These are phyloP conservation scores for Zalaria sp. DNA, from an alignment of 2,329 filamentous ascomycete genomes.

Conservation along the genomic window DNA sequence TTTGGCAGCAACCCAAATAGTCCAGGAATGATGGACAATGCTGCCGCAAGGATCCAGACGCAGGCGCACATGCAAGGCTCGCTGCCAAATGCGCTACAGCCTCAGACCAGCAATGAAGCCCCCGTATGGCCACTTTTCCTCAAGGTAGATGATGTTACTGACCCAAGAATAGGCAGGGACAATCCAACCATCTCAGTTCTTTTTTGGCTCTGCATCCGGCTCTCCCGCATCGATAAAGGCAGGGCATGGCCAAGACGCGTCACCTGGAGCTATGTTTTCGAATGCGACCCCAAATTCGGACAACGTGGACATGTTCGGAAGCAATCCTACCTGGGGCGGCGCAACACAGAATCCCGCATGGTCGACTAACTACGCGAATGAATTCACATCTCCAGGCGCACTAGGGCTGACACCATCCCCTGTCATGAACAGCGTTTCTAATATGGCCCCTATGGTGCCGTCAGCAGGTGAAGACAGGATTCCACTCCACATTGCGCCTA, in stretches of 20 bases:
- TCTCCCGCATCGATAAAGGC: conserved; percentile 8
- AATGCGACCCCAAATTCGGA: conserved; percentile 19
- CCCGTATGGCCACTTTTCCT: not conserved
- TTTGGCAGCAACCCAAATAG: conserved; percentile 47
- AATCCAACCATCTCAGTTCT: conserved; percentile 8
- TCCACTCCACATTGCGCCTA: conserved; percentile 20
- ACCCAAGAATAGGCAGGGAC: conserved; percentile 5
- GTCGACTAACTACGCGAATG: conserved; percentile 15
- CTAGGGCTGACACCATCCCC: conserved; percentile 21
- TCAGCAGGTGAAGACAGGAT: conserved; percentile 13
- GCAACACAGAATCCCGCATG: conserved; percentile 17
- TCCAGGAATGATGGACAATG: conserved; percentile 19
- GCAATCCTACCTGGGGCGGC: conserved; percentile 13
- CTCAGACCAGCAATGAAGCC: not conserved
- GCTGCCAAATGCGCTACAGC: conserved; percentile 1
- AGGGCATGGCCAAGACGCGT: conserved; percentile 9
- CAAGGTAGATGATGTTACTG: too few relatives aligned
- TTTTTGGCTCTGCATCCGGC: conserved; percentile 7
- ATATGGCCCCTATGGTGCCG: conserved; percentile 5
- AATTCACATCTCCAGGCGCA: conserved; percentile 17
- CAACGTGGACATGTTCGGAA: conserved; percentile 17
- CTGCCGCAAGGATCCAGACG: conserved; percentile 7
- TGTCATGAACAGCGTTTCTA: conserved; percentile 14
- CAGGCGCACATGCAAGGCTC: not conserved
- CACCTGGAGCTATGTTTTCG: conserved; percentile 19